Conservation (phyloP, 179 eudicot species). For the Corrigiola litoralis region DNA sequence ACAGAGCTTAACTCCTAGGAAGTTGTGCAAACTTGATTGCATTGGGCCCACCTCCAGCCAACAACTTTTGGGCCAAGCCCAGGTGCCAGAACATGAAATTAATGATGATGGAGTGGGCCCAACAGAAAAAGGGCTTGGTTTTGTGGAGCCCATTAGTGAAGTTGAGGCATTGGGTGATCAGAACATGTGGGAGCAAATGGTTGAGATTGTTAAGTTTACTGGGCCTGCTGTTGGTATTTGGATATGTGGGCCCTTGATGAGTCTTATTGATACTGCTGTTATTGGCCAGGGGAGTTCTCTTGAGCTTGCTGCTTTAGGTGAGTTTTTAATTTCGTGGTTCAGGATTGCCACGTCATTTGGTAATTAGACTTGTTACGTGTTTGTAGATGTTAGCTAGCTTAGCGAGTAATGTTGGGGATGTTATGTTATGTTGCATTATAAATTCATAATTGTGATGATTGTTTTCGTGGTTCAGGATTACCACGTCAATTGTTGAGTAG, state of each 20-base stretch:
- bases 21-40: slow-evolving; percentile 13
- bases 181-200: slow-evolving; percentile 62
- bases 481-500: too few relatives aligned
- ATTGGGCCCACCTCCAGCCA: slow-evolving; percentile 28
- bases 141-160: slow-evolving; percentile 8
- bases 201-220: slow-evolving; percentile 79
- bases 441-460: too few relatives aligned
- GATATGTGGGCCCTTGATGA: slow-evolving; percentile 94
- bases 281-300: slow-evolving; percentile 88
- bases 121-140: neutral
- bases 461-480: too few relatives aligned
- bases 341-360: neutral
- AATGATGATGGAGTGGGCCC: neutral
- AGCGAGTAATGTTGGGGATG: too few relatives aligned
- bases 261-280: slow-evolving; percentile 93
- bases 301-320: slow-evolving; percentile 98
- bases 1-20: neutral
- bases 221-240: slow-evolving; percentile 96
- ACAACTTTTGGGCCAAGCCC: slow-evolving; percentile 18
- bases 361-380: neutral
- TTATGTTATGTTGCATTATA: too few relatives aligned
- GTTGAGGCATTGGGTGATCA: slow-evolving; percentile 31
- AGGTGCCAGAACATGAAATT: slow-evolving; percentile 12
- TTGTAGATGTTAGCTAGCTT: too few relatives aligned
- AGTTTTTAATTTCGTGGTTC: neutral